phyloP scores from a whole-genome alignment of 2,329 filamentous ascomycete genomes.

The Cordyceps pruinosa region DNA sequence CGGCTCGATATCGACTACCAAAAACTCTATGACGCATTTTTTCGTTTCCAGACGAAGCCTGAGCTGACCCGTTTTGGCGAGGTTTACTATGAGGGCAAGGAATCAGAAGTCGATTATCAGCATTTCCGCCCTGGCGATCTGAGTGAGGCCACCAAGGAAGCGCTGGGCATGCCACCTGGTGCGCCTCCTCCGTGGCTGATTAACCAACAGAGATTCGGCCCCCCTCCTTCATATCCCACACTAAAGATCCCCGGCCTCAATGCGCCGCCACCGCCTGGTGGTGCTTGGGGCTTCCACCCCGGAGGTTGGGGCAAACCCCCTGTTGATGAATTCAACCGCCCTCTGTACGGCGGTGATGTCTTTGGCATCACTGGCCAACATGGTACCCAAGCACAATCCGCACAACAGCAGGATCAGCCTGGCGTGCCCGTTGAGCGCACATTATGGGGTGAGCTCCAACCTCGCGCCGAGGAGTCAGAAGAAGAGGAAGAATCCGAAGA shows the following conservation, averaged over 20 bases:
- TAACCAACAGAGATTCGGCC: constrained; percentile 89
- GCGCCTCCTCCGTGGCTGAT: constrained; percentile 96
- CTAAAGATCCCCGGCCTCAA: constrained; percentile 92
- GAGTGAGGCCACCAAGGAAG: constrained; percentile 83
- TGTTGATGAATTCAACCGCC: constrained; percentile 85
- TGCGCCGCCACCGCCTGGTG: constrained; percentile 81
- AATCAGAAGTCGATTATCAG: constrained; percentile 89
- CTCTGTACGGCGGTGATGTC: constrained; percentile 88
- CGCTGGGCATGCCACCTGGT: constrained; percentile 85
- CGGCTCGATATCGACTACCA: constrained; percentile 98
- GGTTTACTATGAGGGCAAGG: constrained; percentile 99
- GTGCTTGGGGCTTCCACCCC: constrained; percentile 89
- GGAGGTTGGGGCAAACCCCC: constrained; percentile 96
- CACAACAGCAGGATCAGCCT: constrained; percentile 29
- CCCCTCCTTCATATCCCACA: constrained; percentile 91
- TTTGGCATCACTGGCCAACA: constrained; percentile 62
- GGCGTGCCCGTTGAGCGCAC: constrained; percentile 80
- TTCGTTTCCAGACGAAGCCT: constrained; percentile 94
- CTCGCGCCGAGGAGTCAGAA: constrained; percentile 66
- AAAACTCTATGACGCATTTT: constrained; percentile 97
- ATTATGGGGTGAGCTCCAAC: constrained; percentile 87
- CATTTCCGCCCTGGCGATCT: constrained; percentile 87
- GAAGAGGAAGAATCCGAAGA: constrained; percentile 70
- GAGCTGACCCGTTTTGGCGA: constrained; percentile 90
- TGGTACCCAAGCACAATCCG: constrained; percentile 21